Percentiles rank a stretch among this genome's conserved stretches.
Evolutionary conservation across 371 early-diverging fungal genomes (phyloP).

Genomic region (Rhizopus microsporus): DNA sequence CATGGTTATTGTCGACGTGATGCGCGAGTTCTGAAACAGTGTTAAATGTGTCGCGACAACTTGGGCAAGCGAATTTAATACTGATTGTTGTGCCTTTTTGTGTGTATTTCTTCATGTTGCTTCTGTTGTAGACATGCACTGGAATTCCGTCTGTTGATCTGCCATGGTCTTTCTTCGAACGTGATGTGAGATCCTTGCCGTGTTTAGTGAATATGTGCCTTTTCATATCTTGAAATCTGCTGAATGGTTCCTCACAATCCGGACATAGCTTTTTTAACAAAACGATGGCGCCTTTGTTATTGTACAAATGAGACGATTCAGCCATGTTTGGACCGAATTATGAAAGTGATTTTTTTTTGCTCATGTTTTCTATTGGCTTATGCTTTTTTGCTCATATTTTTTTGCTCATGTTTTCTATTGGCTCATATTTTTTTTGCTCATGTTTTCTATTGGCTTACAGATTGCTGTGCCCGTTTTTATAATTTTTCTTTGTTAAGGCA

Average conservation of each 20-base stretch:
- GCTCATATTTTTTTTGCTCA: constrained; percentile 1
- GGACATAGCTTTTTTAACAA: too few species aligned
- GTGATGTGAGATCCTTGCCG: constrained; percentile 16
- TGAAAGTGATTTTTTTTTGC: too few species aligned
- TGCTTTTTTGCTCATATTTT: too few species aligned
- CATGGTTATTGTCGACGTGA: constrained; percentile 17
- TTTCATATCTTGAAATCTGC: constrained; percentile 19
- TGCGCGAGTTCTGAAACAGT: constrained; percentile 17
- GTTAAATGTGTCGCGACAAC: constrained; percentile 11
- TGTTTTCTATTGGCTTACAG: constrained; percentile 12
- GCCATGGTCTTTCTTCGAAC: constrained; percentile 20
- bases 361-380: too few species aligned
- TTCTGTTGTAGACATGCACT: constrained; percentile 20
- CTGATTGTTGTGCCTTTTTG: constrained; percentile 11
- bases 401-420: background rate
- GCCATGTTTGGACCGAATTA: constrained; percentile 6
- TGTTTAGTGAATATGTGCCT: constrained; percentile 18
- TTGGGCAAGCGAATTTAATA: constrained; percentile 16
- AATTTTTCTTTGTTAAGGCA: constrained; percentile 11
- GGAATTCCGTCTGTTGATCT: constrained; percentile 19
- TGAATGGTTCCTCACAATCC: too few species aligned
- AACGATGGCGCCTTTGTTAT: constrained; percentile 14
- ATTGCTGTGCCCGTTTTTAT: constrained; percentile 11
- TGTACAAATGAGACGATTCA: constrained; percentile 13
- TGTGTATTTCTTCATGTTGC: constrained; percentile 21